Evolutionary conservation across 192 early-diverging fungal species (phyloP).

Genomic region (Linderina pennispora): DNA sequence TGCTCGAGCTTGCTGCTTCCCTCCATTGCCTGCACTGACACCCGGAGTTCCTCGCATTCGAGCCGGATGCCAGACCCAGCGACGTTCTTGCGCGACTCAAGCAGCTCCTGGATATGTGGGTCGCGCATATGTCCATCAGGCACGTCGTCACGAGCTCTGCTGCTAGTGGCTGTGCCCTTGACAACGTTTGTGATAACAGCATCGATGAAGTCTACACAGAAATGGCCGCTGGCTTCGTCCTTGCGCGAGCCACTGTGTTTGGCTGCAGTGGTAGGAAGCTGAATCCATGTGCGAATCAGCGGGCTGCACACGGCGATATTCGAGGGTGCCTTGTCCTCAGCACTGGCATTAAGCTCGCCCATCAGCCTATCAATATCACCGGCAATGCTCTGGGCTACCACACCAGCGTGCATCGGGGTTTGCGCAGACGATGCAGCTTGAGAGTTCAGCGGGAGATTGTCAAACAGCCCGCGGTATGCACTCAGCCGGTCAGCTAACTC

Average conservation of each 20-base stretch:
- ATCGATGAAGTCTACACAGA: constrained; percentile 41
- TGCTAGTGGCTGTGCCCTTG: constrained; percentile 44
- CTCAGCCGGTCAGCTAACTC: constrained; percentile 30
- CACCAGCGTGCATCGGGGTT: too few species aligned
- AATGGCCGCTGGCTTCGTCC: constrained; percentile 25
- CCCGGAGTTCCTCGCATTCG: constrained; percentile 31
- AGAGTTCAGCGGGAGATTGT: constrained; percentile 6
- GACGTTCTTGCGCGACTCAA: constrained; percentile 42
- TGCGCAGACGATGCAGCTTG: too few species aligned
- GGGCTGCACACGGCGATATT: constrained; percentile 42
- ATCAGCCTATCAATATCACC: constrained; percentile 42
- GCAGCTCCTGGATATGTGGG: constrained; percentile 45
- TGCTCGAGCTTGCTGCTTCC: constrained; percentile 22
- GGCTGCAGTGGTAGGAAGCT: constrained; percentile 21
- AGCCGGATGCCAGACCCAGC: constrained; percentile 39
- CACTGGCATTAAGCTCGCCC: constrained; percentile 25
- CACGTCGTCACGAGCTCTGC: constrained; percentile 20
- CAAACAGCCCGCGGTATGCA: constrained; percentile 20
- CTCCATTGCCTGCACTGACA: constrained; percentile 31
- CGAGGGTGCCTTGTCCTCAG: constrained; percentile 21
- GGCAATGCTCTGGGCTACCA: too few species aligned
- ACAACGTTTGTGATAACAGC: constrained; percentile 47
- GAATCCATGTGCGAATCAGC: constrained; percentile 40
- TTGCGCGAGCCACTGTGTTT: neutral
- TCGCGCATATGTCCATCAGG: constrained; percentile 44